These are phyloP conservation scores for Neurospora pannonica DNA, from an alignment of 495 filamentous ascomycete genomes.

Conservation along the genomic window DNA sequence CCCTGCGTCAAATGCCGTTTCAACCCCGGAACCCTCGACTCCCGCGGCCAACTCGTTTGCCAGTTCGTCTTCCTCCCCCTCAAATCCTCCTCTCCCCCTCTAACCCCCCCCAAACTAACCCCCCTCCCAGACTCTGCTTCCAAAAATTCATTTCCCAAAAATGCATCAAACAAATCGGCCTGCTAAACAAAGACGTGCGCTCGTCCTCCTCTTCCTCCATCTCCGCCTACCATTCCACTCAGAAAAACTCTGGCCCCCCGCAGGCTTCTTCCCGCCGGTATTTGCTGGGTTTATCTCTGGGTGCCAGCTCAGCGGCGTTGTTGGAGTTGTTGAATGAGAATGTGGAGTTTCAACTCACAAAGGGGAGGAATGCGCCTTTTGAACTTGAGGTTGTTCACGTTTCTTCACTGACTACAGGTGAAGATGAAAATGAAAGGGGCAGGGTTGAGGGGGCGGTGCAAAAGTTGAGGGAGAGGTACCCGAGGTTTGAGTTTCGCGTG, in stretches of 20 bases:
- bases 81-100: background rate
- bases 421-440: no score
- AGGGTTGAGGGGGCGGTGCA: slow-evolving; percentile 3
- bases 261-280: slow-evolving; percentile 38
- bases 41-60: background rate
- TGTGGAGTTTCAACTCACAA: slow-evolving; percentile 47
- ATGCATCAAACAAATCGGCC: slow-evolving; percentile 66
- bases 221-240: slow-evolving; percentile 6
- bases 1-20: background rate
- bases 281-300: slow-evolving; percentile 73
- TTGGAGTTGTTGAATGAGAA: slow-evolving; percentile 67
- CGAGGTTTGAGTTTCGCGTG: slow-evolving; percentile 45
- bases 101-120: slow-evolving; percentile 10
- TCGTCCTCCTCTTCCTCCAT: slow-evolving; percentile 31
- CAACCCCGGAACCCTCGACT: background rate
- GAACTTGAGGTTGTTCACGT: slow-evolving; percentile 54
- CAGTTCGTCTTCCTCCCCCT: background rate
- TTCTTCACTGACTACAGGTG: no score
- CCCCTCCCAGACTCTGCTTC: slow-evolving; percentile 58
- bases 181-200: slow-evolving; percentile 33
- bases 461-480: slow-evolving; percentile 39
- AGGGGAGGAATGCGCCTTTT: slow-evolving; percentile 49
- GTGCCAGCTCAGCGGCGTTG: slow-evolving; percentile 69
- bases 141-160: slow-evolving; percentile 64
- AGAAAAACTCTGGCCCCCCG: slow-evolving; percentile 16